A percentile compares a stretch with the other conserved stretches of the same genome.
Evolutionary conservation across 768 basidiomycete genomes (phyloP).

Genomic region (Gymnopilus dilepis): DNA sequence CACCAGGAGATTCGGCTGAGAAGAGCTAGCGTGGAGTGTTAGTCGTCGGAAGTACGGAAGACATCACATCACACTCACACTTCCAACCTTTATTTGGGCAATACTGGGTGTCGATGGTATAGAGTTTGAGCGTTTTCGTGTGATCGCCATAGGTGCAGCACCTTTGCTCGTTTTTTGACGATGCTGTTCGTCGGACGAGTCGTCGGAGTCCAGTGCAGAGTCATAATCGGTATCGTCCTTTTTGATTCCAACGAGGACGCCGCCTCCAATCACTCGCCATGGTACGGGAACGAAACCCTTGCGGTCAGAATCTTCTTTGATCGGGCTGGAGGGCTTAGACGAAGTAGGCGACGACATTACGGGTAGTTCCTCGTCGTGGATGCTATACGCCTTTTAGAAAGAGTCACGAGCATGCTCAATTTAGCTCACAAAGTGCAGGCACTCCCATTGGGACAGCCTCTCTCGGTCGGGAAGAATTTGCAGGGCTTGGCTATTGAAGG

Average conservation of each 20-base stretch:
- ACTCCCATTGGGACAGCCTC: constrained; percentile 56
- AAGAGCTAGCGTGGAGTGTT: constrained; percentile 35
- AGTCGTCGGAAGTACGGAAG: neutral
- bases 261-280: constrained; percentile 82
- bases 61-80: constrained; percentile 28
- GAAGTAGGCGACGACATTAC: constrained; percentile 18
- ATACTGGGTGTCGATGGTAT: constrained; percentile 39
- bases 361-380: constrained; percentile 45
- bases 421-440: constrained; percentile 63
- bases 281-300: constrained; percentile 67
- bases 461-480: constrained; percentile 54
- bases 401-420: constrained; percentile 1
- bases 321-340: constrained; percentile 10
- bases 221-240: constrained; percentile 22
- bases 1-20: constrained; percentile 48
- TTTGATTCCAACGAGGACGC: constrained; percentile 64
- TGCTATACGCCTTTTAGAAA: constrained; percentile 35
- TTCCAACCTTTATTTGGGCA: constrained; percentile 33
- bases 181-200: constrained; percentile 1
- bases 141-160: constrained; percentile 24
- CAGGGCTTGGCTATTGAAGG: constrained; percentile 59
- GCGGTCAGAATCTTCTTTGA: constrained; percentile 22
- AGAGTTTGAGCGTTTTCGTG: constrained; percentile 40
- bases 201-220: constrained; percentile 4
- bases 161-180: constrained; percentile 12